phyloP scores from a whole-genome alignment of 2,329 filamentous ascomycete genomes.

The Talaromyces marneffei region DNA sequence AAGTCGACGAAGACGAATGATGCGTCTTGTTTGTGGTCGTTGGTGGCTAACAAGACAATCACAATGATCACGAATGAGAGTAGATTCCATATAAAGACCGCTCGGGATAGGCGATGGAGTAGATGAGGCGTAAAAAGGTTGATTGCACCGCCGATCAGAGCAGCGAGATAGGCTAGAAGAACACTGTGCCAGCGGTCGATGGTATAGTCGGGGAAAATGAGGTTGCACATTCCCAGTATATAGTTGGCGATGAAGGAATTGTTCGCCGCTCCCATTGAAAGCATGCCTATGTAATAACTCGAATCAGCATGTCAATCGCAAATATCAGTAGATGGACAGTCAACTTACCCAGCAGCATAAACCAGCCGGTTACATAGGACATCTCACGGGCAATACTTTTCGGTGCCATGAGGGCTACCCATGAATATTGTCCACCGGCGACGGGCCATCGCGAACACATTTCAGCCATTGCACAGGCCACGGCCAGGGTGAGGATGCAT shows the following conservation, averaged over 20 bases:
- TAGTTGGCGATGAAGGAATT: constrained; percentile 53
- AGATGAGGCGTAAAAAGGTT: constrained; percentile 49
- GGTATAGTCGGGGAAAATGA: constrained; percentile 46
- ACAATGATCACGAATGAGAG: constrained; percentile 48
- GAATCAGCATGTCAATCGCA: neutral
- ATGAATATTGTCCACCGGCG: constrained; percentile 53
- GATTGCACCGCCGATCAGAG: constrained; percentile 39
- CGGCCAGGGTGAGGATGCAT: constrained; percentile 46
- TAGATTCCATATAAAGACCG: constrained; percentile 50
- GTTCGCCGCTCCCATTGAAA: constrained; percentile 52
- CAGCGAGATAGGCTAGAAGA: constrained; percentile 48
- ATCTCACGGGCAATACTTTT: constrained; percentile 39
- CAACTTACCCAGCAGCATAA: constrained; percentile 43
- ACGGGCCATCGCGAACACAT: constrained; percentile 54
- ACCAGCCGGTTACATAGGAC: constrained; percentile 46
- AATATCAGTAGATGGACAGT: neutral
- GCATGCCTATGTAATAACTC: constrained; percentile 33
- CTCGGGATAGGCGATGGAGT: constrained; percentile 48
- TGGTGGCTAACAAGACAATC: constrained; percentile 49
- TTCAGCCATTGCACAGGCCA: constrained; percentile 56
- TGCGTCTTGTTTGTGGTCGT: constrained; percentile 49
- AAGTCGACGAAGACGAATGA: constrained; percentile 53
- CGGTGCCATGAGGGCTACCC: constrained; percentile 54
- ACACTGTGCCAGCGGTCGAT: constrained; percentile 55
- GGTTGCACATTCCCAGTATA: constrained; percentile 49